Evolutionary conservation across 148 eudicot species (phyloP).

Genomic region (Polygonum maritimum): DNA sequence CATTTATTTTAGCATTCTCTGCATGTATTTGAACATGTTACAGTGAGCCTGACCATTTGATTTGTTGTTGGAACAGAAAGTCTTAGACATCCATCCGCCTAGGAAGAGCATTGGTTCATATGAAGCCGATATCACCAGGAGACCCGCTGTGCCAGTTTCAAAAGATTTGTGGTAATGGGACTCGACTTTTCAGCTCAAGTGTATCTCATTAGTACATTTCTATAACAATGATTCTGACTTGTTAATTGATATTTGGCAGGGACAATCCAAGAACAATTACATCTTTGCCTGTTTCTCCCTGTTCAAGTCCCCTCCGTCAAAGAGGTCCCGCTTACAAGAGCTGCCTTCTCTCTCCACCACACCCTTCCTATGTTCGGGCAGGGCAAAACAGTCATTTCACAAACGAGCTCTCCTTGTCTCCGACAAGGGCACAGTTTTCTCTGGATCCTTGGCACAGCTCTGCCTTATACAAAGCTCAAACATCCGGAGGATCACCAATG

Average conservation of each 20-base stretch:
- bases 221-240: neutral
- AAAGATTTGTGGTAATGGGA: slow-evolving; percentile 33
- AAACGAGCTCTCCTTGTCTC: slow-evolving; percentile 35
- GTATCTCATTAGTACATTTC: neutral
- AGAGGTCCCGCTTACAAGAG: slow-evolving; percentile 46
- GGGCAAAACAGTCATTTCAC: slow-evolving; percentile 39
- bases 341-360: slow-evolving; percentile 67
- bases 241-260: slow-evolving; percentile 24
- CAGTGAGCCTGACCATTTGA: neutral
- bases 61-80: slow-evolving; percentile 37
- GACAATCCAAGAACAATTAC: slow-evolving; percentile 63
- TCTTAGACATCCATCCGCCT: slow-evolving; percentile 51
- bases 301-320: slow-evolving; percentile 72
- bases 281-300: slow-evolving; percentile 90
- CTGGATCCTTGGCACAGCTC: slow-evolving; percentile 53
- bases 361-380: slow-evolving; percentile 52
- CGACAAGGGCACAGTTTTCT: slow-evolving; percentile 27
- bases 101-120: slow-evolving; percentile 40
- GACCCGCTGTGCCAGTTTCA: slow-evolving; percentile 27
- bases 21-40: neutral
- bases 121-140: slow-evolving; percentile 36
- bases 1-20: neutral
- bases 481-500: slow-evolving; percentile 20
- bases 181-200: neutral
- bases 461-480: slow-evolving; percentile 24